These are phyloP conservation scores for Trichoderma sp. DNA, from an alignment of 2,329 filamentous ascomycete species.

Conservation along the genomic window DNA sequence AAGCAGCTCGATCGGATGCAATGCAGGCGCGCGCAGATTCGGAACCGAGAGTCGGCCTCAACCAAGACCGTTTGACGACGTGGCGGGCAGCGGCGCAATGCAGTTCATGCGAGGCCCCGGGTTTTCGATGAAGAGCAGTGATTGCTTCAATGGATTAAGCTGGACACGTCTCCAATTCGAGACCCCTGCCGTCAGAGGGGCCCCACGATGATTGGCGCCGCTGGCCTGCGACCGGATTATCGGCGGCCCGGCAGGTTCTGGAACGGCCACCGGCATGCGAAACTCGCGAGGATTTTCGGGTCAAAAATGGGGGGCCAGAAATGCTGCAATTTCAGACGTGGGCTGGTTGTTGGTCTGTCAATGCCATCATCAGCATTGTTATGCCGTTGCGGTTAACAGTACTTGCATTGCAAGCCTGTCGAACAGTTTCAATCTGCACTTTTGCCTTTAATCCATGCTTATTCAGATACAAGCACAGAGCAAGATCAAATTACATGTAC, in stretches of 20 bases:
- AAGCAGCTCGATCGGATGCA: constrained; percentile 7
- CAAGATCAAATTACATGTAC: too few species aligned
- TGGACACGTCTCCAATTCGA: constrained; percentile 21
- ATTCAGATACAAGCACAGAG: too few species aligned
- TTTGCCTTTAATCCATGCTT: too few species aligned
- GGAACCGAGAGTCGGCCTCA: neutral
- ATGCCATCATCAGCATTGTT: neutral
- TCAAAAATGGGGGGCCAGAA: neutral
- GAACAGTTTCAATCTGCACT: too few species aligned
- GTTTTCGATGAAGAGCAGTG: neutral
- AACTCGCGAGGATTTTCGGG: neutral
- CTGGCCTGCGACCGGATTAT: constrained; percentile 19
- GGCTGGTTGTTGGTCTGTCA: neutral
- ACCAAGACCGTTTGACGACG: constrained; percentile 12
- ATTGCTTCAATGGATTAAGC: constrained; percentile 2
- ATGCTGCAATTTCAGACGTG: constrained; percentile 2
- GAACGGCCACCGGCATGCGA: constrained; percentile 11
- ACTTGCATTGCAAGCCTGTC: too few species aligned
- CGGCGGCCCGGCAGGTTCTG: constrained; percentile 23
- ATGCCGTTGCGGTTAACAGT: neutral
- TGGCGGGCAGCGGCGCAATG: constrained; percentile 25
- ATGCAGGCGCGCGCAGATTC: neutral
- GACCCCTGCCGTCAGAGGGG: neutral
- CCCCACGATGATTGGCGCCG: neutral
- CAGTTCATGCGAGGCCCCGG: constrained; percentile 9